These are phyloP conservation scores for Calamus simplicifolius DNA, from an alignment of 176 grass and related monocot species.

Conservation along the genomic window DNA sequence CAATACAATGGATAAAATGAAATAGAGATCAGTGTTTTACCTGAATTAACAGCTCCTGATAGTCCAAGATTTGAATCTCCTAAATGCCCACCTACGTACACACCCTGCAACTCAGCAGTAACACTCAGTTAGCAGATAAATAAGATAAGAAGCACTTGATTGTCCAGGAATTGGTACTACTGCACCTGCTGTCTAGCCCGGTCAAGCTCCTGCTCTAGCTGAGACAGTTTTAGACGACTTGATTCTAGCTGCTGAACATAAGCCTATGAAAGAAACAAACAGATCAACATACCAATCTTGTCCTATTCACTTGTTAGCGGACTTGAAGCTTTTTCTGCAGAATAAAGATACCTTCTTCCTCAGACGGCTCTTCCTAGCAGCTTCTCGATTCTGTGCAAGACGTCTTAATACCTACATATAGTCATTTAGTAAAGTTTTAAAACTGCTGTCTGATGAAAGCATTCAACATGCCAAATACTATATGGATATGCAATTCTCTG, in stretches of 20 bases:
- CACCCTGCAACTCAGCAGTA: slow-evolving; percentile 25
- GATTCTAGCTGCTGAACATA: slow-evolving; percentile 95
- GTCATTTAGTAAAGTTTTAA: no score
- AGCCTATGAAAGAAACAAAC: slow-evolving; percentile 37
- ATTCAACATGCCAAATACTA: no score
- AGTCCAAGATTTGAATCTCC: slow-evolving; percentile 43
- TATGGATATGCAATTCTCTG: no score
- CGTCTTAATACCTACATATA: slow-evolving; percentile 52
- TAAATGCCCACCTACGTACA: slow-evolving; percentile 34
- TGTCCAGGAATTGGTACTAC: neutral
- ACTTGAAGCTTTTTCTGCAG: no score
- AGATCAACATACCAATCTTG: neutral
- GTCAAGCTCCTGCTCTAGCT: slow-evolving; percentile 78
- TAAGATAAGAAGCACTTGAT: neutral
- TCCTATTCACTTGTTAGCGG: no score
- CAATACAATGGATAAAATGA: neutral
- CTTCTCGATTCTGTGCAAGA: slow-evolving; percentile 87
- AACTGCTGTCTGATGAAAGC: no score
- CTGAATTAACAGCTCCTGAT: slow-evolving; percentile 48
- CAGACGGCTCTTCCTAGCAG: slow-evolving; percentile 71
- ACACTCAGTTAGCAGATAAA: neutral
- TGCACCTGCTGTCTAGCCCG: slow-evolving; percentile 60
- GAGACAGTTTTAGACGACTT: slow-evolving; percentile 73
- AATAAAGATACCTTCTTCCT: slow-evolving; percentile 59
- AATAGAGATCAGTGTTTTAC: slow-evolving; percentile 18